Conservation (phyloP, 2,329 filamentous ascomycete genomes). For the Emergomyces africanus region DNA sequence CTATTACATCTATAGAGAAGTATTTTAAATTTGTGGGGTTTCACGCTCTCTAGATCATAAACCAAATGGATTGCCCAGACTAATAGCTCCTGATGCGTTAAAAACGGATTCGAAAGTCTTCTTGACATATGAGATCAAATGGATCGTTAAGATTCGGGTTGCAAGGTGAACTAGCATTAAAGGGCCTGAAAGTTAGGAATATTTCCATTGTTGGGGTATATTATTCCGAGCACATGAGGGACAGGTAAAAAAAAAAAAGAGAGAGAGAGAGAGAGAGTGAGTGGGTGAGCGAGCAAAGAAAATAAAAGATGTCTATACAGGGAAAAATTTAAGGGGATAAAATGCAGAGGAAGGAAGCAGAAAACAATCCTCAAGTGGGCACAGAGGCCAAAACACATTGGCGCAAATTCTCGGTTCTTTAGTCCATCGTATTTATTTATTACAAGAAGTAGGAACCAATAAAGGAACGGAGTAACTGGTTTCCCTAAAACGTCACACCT, state of each 20-base stretch:
- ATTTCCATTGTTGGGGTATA: background rate
- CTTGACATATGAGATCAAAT: too few species aligned
- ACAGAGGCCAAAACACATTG: background rate
- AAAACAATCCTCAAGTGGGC: background rate
- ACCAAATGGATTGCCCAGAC: too few species aligned
- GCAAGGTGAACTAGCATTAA: background rate
- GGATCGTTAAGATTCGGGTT: too few species aligned
- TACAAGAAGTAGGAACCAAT: conserved; percentile 3
- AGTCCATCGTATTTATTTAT: too few species aligned
- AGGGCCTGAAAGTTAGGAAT: background rate
- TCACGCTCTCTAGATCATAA: too few species aligned
- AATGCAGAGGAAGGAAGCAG: background rate
- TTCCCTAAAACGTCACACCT: background rate
- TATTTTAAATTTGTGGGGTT: too few species aligned
- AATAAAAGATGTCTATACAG: background rate
- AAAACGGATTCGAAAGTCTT: too few species aligned
- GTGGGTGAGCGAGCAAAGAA: background rate
- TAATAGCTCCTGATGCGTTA: too few species aligned
- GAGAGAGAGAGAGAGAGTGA: background rate
- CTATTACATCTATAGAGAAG: too few species aligned
- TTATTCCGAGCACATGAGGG: background rate
- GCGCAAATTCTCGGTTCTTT: background rate
- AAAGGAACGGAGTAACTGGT: background rate
- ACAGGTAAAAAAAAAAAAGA: background rate
- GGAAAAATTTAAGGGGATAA: background rate